Base-by-base conservation (phyloP, 371 early-diverging fungal genomes). In the Rhizopus sp. region DNA sequence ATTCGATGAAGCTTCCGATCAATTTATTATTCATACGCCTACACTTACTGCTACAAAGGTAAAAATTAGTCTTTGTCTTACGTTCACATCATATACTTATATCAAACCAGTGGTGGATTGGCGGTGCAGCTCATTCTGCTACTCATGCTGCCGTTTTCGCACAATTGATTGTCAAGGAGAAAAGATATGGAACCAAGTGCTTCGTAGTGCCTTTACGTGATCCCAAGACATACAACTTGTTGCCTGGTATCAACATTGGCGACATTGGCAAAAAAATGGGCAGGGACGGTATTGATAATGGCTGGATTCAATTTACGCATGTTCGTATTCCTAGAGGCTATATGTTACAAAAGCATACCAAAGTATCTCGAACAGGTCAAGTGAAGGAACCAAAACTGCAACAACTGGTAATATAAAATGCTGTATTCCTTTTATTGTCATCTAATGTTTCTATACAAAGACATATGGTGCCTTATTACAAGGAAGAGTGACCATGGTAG, bases 401-500 rank as follows among this genome's bases (percentile, higher is more conserved):
- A 30, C 79, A 78, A 58, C 50, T 78, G 64, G 46, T 46, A 46
- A 46, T 7, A 23, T 29, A 23, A 23, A 23, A 93, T 62, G 94
- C 93, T 16, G 7, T 93, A 93, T 78, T 88, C 89, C 32, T 83
- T 88, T 30, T 93, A 93, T 83, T 88, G 91, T 7, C 94, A 92
- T 0, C 81, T 93, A 16, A n/a, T 7, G 9, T 85, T 10, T 23
- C 23, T 23, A 23, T 23, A 23, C 23, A 46, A 46, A 46, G 46
- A 89, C 96, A 9, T 95, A 94, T 59, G 96, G 96, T 49, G 82
- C 95, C 12, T 78, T 95, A 58, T 87, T 95, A 60, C 86, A 84
- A 68, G 94, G 94, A 32, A 89, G 95, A 58, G 94, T 93, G n/a
- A 82, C 89, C 57, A 94, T 95, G 93, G 93, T 94, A 34, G 84